Conservation (phyloP, 768 basidiomycete species). For the Pisolithus marmoratus region DNA sequence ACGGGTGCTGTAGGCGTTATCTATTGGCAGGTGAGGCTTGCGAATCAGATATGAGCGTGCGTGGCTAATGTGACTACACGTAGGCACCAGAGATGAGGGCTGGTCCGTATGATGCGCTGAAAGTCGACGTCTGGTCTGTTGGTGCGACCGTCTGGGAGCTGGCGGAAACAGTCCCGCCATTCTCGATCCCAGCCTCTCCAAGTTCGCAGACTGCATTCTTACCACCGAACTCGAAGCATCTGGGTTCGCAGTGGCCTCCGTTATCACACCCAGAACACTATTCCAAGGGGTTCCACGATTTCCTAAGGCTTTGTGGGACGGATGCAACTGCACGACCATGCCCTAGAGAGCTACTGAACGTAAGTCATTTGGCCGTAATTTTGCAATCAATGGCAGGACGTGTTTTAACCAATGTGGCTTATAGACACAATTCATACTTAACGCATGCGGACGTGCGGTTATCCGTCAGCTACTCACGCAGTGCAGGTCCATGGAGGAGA, state of each 20-base stretch:
- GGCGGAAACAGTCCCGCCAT: slow-evolving; percentile 71
- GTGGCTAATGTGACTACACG: neutral
- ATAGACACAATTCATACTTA: slow-evolving; percentile 60
- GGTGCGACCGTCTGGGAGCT: slow-evolving; percentile 84
- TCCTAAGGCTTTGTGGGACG: slow-evolving; percentile 61
- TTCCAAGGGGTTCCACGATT: slow-evolving; percentile 68
- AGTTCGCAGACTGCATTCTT: slow-evolving; percentile 12
- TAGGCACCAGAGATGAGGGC: slow-evolving; percentile 70
- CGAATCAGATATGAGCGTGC: neutral
- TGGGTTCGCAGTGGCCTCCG: slow-evolving; percentile 62
- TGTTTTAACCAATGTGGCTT: neutral
- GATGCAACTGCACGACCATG: slow-evolving; percentile 51
- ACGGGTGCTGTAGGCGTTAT: slow-evolving; percentile 63
- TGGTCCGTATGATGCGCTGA: slow-evolving; percentile 65
- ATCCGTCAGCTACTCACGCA: slow-evolving; percentile 61
- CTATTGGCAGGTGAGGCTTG: slow-evolving; percentile 65
- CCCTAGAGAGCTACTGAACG: slow-evolving; percentile 53
- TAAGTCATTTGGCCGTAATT: slow-evolving; percentile 25
- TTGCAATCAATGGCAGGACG: neutral
- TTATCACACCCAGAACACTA: slow-evolving; percentile 53
- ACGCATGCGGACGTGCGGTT: slow-evolving; percentile 63
- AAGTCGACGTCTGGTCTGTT: slow-evolving; percentile 76
- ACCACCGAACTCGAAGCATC: slow-evolving; percentile 36
- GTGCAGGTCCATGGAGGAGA: slow-evolving; percentile 62
- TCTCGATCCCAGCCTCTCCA: slow-evolving; percentile 38